Base-by-base conservation (phyloP, 208 protist genomes). In the Trypanosomatidae sp. region DNA sequence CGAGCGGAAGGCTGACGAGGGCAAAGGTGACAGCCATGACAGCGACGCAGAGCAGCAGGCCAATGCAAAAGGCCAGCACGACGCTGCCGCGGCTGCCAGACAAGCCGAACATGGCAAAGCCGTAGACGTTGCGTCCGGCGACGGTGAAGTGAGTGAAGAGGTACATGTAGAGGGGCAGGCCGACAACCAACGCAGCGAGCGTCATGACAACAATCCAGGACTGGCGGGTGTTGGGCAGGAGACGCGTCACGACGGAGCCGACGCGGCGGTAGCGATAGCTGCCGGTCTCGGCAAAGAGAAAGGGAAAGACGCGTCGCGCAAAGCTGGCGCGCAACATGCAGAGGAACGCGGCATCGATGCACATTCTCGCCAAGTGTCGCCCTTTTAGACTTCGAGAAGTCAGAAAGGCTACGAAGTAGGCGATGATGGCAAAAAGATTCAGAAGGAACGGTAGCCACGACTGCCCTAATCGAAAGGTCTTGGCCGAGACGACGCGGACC, bases 191-290 rank as follows among this genome's bases (percentile, higher is more conserved):
- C 44, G 53, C 69, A 0, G 47, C 75, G 44, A 80, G 64, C 8
- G 75, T 75, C 69, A 71, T 58, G 43, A 80, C 33, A 9, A 53
- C 53, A 33, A 75, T 52, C 69, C 75, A 80, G 5, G 75, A 80
- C 46, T 71, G 62, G 5, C 44, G 50, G n/a, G 75, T 80, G 53
- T 71, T 75, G 68, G 75, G 69, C 39, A 80, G 50, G 41, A 75
- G 53, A 1, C 64, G 69, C 7, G 75, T 80, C 2, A 75, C 55
- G 7, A 65, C 68, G 30, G 53, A 30, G 15, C 62, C 36, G n/a
- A 80, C 75, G 30, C 69, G 75, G 44, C 68, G 47, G 65, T 75
- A 75, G 33, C 70, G 75, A 66, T 66, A 71, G 44, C 68, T 50
- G 36, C 75, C 75, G 25, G 68, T 55, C 25, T 74, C 69, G 49